Evolutionary conservation across 768 basidiomycete genomes (phyloP), one percentile per base, ranked within the genome.

Genomic region (Gloeostereum incarnatum): DNA sequence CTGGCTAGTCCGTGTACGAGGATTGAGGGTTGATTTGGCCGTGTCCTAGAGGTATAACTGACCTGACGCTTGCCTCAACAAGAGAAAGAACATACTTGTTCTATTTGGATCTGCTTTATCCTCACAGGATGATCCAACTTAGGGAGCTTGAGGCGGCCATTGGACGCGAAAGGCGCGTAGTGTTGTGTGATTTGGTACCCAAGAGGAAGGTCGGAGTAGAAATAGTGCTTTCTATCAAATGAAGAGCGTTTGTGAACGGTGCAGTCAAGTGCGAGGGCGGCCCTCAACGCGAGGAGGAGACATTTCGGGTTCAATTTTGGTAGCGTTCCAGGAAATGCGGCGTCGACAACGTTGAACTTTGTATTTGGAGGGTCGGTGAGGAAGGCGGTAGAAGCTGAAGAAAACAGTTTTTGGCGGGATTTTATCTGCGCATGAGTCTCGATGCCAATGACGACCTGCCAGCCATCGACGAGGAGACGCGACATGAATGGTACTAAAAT

Each of bases 161-260:
- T 68, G 3, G 58, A 70, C 0, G 92, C 90, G 36, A 39, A 52
- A 49, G 46, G 43, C 89, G 89, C 75, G 58, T 98, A 96, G 45
- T 89, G 85, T 54, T 98, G 93, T 0, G 93, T 99, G 45, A 99
- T 94, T 60, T 99, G 96, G 58, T 92, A 98, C 0, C 94, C 94
- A 3, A 83, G 70, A 0, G 96, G 92, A 24, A 96, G 70, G 57
- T 98, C 96, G 4, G 88, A 73, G 53, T 99, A 98, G 58, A 97
- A 97, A 56, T 99, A 99, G 56, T 98, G 96, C 55, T 99, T 99
- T 47, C 96, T 69, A 58, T 98, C 96, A 49, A 98, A 98, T 0
- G 86, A 71, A 0, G 90, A 94, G 14, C 70, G 66, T 0, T 47
- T 46, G 45, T 86, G 86, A 36, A 94, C 66, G 4, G 69, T 46